phyloP scores from a whole-genome alignment of 345 rosid genomes.

The Theobroma cacao region DNA sequence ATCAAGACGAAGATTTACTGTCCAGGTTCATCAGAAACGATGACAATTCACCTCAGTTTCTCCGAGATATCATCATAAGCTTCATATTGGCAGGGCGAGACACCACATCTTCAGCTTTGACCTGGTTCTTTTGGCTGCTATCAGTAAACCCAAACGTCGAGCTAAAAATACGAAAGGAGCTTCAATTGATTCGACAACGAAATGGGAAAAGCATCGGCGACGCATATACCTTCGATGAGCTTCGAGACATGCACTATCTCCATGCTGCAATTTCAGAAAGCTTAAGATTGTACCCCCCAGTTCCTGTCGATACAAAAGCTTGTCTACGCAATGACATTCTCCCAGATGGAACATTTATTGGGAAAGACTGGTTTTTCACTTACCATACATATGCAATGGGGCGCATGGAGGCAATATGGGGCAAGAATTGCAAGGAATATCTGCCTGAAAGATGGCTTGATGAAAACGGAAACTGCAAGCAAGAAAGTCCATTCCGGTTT shows the following conservation, averaged over 20 bases:
- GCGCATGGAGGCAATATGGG: constrained; percentile 45
- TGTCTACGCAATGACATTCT: constrained; percentile 24
- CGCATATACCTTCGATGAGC: constrained; percentile 17
- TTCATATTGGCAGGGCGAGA: constrained; percentile 55
- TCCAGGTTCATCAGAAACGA: constrained; percentile 25
- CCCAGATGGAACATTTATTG: constrained; percentile 38
- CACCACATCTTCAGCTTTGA: constrained; percentile 45
- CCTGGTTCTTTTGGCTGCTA: constrained; percentile 51
- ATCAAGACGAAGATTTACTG: constrained; percentile 31
- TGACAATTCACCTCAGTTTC: constrained; percentile 8
- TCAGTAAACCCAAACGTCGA: constrained; percentile 25
- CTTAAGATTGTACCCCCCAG: constrained; percentile 55
- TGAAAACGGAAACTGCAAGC: constrained; percentile 21
- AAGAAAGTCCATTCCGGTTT: constrained; percentile 37
- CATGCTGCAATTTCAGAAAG: constrained; percentile 46
- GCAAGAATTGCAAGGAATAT: constrained; percentile 37
- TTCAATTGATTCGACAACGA: constrained; percentile 8
- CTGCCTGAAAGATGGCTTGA: constrained; percentile 47
- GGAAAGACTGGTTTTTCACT: constrained; percentile 29
- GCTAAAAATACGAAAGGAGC: constrained; percentile 27
- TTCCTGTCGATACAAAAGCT: constrained; percentile 34
- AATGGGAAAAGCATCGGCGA: constrained; percentile 8
- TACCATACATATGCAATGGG: constrained; percentile 41
- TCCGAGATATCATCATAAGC: constrained; percentile 38
- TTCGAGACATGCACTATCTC: constrained; percentile 40